Base-by-base conservation (phyloP, 495 filamentous ascomycete genomes). In the Podospora didyma region DNA sequence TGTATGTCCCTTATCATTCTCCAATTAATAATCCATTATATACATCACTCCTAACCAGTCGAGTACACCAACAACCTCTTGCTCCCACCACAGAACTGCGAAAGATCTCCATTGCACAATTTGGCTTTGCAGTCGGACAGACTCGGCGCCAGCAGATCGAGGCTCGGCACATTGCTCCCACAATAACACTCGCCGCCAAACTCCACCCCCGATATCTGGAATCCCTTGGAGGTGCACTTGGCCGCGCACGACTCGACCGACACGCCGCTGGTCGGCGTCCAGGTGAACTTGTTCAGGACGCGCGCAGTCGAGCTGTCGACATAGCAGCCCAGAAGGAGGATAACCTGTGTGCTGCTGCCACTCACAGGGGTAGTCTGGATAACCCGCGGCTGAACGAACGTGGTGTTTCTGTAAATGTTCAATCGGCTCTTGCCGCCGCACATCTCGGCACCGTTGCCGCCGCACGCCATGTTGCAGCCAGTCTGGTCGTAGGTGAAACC, bases 161-260 rank as follows among this genome's bases (percentile, higher is more conserved):
- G 17, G 0, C 45, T 20, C n/a, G 59, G 59, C 2, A 63, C 54
- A 0, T 53, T 37, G 41, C 58, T 57, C 21, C 56, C 61, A 35
- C 69, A 72, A 24, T 70, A 70, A 51, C 69, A 70, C 52, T 67
- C 65, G 16, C 56, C 54, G 7, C 53, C 61, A 20, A 64, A 69
- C 34, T 70, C 69, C 19, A 69, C 65, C 11, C 69, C 69, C 49
- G 58, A 58, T 10, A 65, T 62, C 2, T 16, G 28, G 35, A 50
- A 65, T 1, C 57, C 57, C 28, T 58, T 60, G 2, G 31, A 49
- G 10, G 51, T 22, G 48, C 74, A 76, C 19, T 62, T 62, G 21
- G 58, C 65, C 1, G 63, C 62, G 52, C 73, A 75, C 48, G 49
- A 54, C 23, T 73, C 66, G 19, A 74, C 51, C 2, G 69, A 72